A percentile compares a stretch with the other conserved stretches of the same genome.
phyloP scores from a whole-genome alignment of 2,329 filamentous ascomycete species.

The Ceratocystis diversiconidia region DNA sequence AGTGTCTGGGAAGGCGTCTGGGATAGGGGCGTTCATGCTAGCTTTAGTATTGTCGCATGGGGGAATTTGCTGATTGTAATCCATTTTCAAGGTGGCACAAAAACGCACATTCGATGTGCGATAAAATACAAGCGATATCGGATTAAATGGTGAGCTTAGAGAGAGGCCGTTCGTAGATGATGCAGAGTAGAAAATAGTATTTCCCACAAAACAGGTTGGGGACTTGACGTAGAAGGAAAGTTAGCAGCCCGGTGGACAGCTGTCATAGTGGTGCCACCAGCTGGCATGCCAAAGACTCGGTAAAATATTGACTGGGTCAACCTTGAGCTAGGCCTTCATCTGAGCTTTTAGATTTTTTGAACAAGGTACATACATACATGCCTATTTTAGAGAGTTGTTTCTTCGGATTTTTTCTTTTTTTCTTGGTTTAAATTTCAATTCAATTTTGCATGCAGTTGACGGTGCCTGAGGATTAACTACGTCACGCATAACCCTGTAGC shows the following conservation, averaged over 20 bases:
- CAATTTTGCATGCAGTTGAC: too few relatives aligned
- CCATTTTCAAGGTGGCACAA: neutral
- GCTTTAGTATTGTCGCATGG: constrained; percentile 20
- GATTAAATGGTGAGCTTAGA: neutral
- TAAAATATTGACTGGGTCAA: neutral
- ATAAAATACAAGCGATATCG: neutral
- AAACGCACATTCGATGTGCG: neutral
- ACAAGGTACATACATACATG: too few relatives aligned
- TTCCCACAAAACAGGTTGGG: neutral
- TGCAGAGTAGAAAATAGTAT: neutral
- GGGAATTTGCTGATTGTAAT: constrained; percentile 14
- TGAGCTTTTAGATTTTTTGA: too few relatives aligned
- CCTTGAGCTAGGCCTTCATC: too few relatives aligned
- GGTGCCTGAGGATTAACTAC: neutral
- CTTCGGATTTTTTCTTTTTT: neutral
- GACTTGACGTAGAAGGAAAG: neutral
- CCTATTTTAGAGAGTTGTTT: neutral
- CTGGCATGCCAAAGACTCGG: neutral
- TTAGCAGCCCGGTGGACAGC: too few relatives aligned
- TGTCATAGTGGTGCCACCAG: too few relatives aligned
- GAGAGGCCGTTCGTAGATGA: neutral
- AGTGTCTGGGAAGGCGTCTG: neutral
- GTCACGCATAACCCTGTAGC: neutral
- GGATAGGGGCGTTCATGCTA: neutral
- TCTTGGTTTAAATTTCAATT: too few relatives aligned